Evolutionary conservation across 2,329 filamentous ascomycete genomes (phyloP), one percentile per base, ranked within the genome.

Genomic region (Dryadomyces sulphureus): DNA sequence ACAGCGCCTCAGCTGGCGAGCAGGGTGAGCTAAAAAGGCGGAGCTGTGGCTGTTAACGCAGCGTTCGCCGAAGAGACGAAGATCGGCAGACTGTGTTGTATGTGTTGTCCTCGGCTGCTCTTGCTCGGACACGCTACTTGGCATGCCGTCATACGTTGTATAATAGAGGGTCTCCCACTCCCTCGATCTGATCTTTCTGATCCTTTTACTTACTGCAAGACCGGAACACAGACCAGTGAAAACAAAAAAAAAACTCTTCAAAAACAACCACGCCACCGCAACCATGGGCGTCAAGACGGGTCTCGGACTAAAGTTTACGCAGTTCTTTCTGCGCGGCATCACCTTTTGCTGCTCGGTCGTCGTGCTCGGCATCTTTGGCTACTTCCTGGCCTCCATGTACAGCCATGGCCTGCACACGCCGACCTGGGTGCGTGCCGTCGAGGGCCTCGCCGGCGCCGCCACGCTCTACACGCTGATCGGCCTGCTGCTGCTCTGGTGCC

Each of bases 331-430:
- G 56, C 84, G 90, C 54, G 65, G 73, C 53, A 64, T 94, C 47
- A 77, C 86, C 56, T 82, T 94, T 62, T 70, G 75, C 59, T 84
- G 78, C 60, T 71, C 81, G 8, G 77, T 72, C 49, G 71, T 94
- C 53, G 74, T 90, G 50, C 74, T 95, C 50, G 82, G 75, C 54
- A 75, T 92, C 57, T 89, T 82, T 70, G 81, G 79, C 43, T 94
- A 93, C 70, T 93, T 88, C 70, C 76, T 95, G 43, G 77, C 82
- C 8, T 73, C 82, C 8, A 74, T 89, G 14, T 61, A 73, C 50
- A 75, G 81, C 56, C 77, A 86, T 63, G 56, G 78, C 54, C 61
- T 80, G 14, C 48, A 57, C 48, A 88, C 89, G 53, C 68, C 73
- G 17, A 75, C 63, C 54, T 81, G 75, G 65, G 65, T 81, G 49